Base-by-base conservation (phyloP, 495 filamentous ascomycete genomes). In the Daldinia decipiens region DNA sequence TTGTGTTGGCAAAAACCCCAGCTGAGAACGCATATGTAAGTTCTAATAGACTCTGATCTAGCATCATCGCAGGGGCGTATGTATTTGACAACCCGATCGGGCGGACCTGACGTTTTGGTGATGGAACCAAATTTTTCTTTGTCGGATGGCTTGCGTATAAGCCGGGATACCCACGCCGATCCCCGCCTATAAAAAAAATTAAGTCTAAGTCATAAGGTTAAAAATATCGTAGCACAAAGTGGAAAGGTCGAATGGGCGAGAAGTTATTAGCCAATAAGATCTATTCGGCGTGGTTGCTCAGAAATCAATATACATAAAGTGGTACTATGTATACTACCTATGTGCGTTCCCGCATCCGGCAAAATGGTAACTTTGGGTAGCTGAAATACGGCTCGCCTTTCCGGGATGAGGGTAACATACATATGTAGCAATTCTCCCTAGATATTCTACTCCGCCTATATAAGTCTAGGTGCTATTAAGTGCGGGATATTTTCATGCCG, bases 41-140 rank as follows among this genome's bases (percentile, higher is more conserved):
- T 53, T 70, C 62, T 39, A 62, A 67, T 59, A 71, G 59, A 68
- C 59, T 72, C 47, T 64, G 47, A 63, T 59, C 59, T 64, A 59
- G 45, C 43, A 69, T 40, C 65, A 34, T 40, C 51, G 19, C 51
- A 31, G 13, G 51, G 24, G 43, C 38, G 24, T 31, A 68, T 62
- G 24, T 31, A 68, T 62, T 24, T 59, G 38, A 45, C 52, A 31
- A 58, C n/a, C 67, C 50, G 60, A 70, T 51, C 47, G 55, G 12
- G 45, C 54, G 67, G 53, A 31, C 26, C 60, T 64, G 36, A 24
- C 19, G 43, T 36, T 24, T 57, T 65, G 56, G n/a, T 34, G 24
- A 70, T 60, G 56, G 31, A 51, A 31, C 8, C 38, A 6, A 29
- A 4, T 5, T 39, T 38, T 34, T 15, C 15, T 59, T 54, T 45